These are phyloP conservation scores for Aspergillus glaucus DNA, from an alignment of 2,329 filamentous ascomycete genomes.

Conservation along the genomic window DNA sequence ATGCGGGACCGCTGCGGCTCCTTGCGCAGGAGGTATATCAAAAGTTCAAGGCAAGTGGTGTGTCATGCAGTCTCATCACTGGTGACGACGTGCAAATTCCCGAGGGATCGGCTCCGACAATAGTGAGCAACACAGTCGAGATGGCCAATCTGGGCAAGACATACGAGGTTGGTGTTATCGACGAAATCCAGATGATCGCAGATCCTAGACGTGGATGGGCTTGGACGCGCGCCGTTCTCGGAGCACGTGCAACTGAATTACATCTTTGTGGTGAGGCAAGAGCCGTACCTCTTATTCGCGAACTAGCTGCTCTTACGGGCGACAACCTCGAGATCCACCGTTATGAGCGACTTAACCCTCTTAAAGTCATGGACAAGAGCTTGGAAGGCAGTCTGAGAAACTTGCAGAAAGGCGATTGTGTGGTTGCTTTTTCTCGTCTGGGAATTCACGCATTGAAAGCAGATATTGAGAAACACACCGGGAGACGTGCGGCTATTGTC, in stretches of 20 bases:
- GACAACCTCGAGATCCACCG: slow-evolving; percentile 75
- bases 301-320: slow-evolving; percentile 70
- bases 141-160: slow-evolving; percentile 60
- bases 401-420: slow-evolving; percentile 80
- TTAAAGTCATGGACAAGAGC: slow-evolving; percentile 60
- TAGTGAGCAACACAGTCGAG: slow-evolving; percentile 88
- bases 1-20: slow-evolving; percentile 81
- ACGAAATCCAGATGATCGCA: slow-evolving; percentile 97
- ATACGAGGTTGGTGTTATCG: slow-evolving; percentile 88
- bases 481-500: slow-evolving; percentile 79
- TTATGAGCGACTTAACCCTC: slow-evolving; percentile 75
- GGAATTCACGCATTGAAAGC: slow-evolving; percentile 73
- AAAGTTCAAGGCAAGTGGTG: slow-evolving; percentile 73
- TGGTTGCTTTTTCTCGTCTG: slow-evolving; percentile 80
- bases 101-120: slow-evolving; percentile 48
- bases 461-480: slow-evolving; percentile 68
- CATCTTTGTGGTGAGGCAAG: slow-evolving; percentile 91
- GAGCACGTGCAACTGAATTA: slow-evolving; percentile 78
- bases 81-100: slow-evolving; percentile 80
- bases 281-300: slow-evolving; percentile 69
- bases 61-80: slow-evolving; percentile 72
- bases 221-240: slow-evolving; percentile 87
- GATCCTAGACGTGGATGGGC: slow-evolving; percentile 77
- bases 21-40: slow-evolving; percentile 92
- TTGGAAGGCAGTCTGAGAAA: slow-evolving; percentile 58